Evolutionary conservation across 129 eudicot species (phyloP).

Genomic region (Ambrosia trifida): DNA sequence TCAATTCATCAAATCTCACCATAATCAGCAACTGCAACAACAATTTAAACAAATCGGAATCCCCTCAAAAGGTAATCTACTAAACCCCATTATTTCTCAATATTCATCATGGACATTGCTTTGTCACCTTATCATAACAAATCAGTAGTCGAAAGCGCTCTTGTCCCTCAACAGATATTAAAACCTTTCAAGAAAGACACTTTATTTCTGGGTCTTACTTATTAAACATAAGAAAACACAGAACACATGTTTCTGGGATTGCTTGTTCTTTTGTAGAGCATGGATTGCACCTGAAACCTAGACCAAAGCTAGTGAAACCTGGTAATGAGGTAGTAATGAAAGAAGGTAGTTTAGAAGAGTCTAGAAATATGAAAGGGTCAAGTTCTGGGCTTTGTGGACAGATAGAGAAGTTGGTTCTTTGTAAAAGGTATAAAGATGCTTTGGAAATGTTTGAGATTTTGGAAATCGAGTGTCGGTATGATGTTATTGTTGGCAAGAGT

Average conservation of each 20-base stretch:
- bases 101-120: slow-evolving; percentile 46
- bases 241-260: slow-evolving; percentile 27
- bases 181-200: slow-evolving; percentile 19
- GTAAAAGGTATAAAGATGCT: slow-evolving; percentile 62
- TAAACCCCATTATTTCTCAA: not conserved
- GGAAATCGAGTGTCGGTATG: slow-evolving; percentile 48
- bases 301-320: slow-evolving; percentile 38
- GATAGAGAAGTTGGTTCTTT: slow-evolving; percentile 72
- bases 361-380: slow-evolving; percentile 4
- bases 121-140: slow-evolving; percentile 36
- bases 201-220: slow-evolving; percentile 22
- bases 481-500: slow-evolving; percentile 45
- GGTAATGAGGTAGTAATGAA: slow-evolving; percentile 25
- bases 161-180: slow-evolving; percentile 18
- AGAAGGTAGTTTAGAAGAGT: slow-evolving; percentile 25
- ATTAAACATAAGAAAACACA: slow-evolving; percentile 30
- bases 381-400: slow-evolving; percentile 60
- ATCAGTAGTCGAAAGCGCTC: slow-evolving; percentile 35
- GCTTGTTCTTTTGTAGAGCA: slow-evolving; percentile 45
- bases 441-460: slow-evolving; percentile 73
- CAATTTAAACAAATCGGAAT: not conserved
- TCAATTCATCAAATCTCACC: slow-evolving; percentile 10
- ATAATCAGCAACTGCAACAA: slow-evolving; percentile 11
- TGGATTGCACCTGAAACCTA: slow-evolving; percentile 57
- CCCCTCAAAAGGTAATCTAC: slow-evolving; percentile 21